Evolutionary conservation across 257 asterid genomes (phyloP).

Genomic region (Plectranthus barbatus): DNA sequence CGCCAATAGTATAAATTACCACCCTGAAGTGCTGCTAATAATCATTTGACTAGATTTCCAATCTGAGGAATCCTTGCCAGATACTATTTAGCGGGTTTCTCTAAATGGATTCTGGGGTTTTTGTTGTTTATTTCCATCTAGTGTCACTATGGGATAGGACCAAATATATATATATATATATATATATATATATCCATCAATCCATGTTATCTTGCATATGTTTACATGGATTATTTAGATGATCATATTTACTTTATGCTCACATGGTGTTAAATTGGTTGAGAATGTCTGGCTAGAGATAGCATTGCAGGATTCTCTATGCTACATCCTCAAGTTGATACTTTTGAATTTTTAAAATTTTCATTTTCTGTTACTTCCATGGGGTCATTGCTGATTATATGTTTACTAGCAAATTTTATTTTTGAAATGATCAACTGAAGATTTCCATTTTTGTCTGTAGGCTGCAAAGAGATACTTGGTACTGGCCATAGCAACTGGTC

Average conservation of each 20-base stretch:
- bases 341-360: background rate
- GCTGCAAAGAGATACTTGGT: slow-evolving; percentile 86
- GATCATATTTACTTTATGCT: slow-evolving; percentile 1
- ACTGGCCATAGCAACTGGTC: slow-evolving; percentile 80
- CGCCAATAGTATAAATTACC: background rate
- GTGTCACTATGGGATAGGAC: slow-evolving; percentile 3
- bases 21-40: background rate
- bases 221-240: background rate
- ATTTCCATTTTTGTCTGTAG: slow-evolving; percentile 36
- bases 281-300: background rate
- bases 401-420: background rate
- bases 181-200: background rate
- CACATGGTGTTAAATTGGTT: background rate
- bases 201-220: slow-evolving; percentile 4
- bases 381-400: background rate
- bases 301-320: background rate
- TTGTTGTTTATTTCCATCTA: background rate
- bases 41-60: slow-evolving; percentile 4
- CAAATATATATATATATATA: background rate
- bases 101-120: background rate
- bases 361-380: background rate
- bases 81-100: background rate
- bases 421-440: slow-evolving; percentile 3
- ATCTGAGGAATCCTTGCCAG: no score
- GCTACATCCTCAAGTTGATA: background rate